Base-by-base conservation (phyloP, 495 filamentous ascomycete species). In the Lasiosphaeris hirsuta region DNA sequence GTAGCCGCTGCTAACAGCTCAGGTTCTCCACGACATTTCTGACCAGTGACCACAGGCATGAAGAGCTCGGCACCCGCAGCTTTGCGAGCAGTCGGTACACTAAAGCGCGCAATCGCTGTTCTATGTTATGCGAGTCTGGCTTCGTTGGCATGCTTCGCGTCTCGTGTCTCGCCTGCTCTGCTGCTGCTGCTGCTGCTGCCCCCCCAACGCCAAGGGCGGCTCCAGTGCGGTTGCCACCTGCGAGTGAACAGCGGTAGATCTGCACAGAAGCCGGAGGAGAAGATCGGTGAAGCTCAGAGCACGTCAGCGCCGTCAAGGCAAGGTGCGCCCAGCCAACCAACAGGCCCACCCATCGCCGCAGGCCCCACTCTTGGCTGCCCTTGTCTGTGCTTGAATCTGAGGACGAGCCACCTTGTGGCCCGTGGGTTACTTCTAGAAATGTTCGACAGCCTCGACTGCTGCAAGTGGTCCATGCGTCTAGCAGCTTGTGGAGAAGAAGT, bases 381-480 rank as follows among this genome's bases (percentile, higher is more conserved):
- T 54, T 41, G 19, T 33, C 52, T 45, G 40, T 40, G 11, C 33
- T 43, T 36, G 11, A 19, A 44, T 43, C 41, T 14, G 54, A 10
- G 51, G 30, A 10, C 41, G 54, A 50, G 46, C 61, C 65, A 59
- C 51, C 15, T 11, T 17, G n/a, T 30, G 58, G 51, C 50, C 66
- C 51, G 68, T 69, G 68, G 66, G 58, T 56, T 30, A 51, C 51
- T 72, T 72, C 69, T 72, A 70, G 69, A 72, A 72, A 19, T 51
- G 41, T 70, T 72, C 68, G 58, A 70, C 61, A 53, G 57, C 58
- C 50, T 60, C 66, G 62, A 67, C 44, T 63, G 65, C 56, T 56
- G 54, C 60, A 58, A 56, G 56, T 58, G 51, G 60, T 30, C 23
- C 23, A 30, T 30, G 23, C 23, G 23, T 30, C 23, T 55, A 46